A percentile compares a stretch with the other conserved stretches of the same genome.
Evolutionary conservation across 306 rosid genomes (phyloP).

Genomic region (Trifolium repens): DNA sequence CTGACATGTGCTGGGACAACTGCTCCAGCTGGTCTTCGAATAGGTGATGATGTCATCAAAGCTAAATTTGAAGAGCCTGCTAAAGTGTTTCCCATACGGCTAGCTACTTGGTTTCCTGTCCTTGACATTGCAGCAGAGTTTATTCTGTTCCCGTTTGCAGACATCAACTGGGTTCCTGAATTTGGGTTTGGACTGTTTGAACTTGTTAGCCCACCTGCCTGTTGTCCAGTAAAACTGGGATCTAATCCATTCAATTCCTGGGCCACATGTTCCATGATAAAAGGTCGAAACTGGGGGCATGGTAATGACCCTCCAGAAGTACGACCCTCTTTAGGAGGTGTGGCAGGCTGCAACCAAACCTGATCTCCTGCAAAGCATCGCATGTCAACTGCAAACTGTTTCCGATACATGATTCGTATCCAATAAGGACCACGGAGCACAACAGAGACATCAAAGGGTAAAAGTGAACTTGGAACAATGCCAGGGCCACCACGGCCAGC

Average conservation of each 20-base stretch:
- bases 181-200: constrained; percentile 67
- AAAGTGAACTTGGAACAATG: constrained; percentile 94
- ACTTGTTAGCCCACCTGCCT: constrained; percentile 71
- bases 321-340: constrained; percentile 92
- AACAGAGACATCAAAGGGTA: constrained; percentile 99
- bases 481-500: constrained; percentile 98
- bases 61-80: constrained; percentile 83
- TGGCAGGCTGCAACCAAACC: constrained; percentile 99
- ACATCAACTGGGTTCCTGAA: constrained; percentile 65
- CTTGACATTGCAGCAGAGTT: constrained; percentile 83
- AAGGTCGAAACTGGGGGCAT: constrained; percentile 98
- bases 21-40: constrained; percentile 87
- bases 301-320: constrained; percentile 93
- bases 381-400: constrained; percentile 98
- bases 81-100: constrained; percentile 81
- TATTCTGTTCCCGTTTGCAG: constrained; percentile 81
- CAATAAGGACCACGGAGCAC: constrained; percentile 98
- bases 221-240: constrained; percentile 79
- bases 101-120: constrained; percentile 76
- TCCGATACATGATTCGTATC: constrained; percentile 93
- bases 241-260: constrained; percentile 95
- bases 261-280: constrained; percentile 99
- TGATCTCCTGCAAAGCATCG: constrained; percentile 99
- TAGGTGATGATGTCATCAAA: constrained; percentile 63
- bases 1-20: constrained; percentile 97